phyloP scores from a whole-genome alignment of 163 green algal species.

The Prototheca cutis region DNA sequence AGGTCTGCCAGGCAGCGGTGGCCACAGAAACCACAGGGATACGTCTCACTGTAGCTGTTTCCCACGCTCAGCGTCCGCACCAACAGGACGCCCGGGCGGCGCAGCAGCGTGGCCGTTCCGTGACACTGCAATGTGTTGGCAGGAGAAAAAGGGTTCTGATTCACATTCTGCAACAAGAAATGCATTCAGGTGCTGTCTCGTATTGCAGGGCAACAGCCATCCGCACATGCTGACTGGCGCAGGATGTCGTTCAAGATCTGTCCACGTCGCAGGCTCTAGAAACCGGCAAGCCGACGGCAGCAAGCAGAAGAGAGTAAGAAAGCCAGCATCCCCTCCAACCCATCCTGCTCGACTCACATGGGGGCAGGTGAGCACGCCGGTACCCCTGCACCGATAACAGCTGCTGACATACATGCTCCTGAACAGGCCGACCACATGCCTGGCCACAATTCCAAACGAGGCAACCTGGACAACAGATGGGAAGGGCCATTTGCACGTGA shows the following conservation, averaged over 20 bases:
- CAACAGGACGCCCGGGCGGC: constrained; percentile 22
- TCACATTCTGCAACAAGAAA: too few relatives aligned
- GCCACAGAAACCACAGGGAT: constrained; percentile 29
- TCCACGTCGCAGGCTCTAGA: too few relatives aligned
- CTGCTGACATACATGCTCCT: constrained; percentile 26
- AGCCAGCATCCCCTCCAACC: not conserved
- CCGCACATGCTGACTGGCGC: too few relatives aligned
- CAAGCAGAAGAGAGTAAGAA: not conserved
- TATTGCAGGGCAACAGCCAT: too few relatives aligned
- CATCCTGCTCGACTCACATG: constrained; percentile 12
- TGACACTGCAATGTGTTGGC: constrained; percentile 31
- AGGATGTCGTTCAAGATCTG: too few relatives aligned
- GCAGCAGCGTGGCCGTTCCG: constrained; percentile 33
- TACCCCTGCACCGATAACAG: constrained; percentile 36
- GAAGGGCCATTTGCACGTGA: too few relatives aligned
- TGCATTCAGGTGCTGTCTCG: too few relatives aligned
- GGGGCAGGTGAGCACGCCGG: constrained; percentile 32
- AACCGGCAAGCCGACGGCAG: too few relatives aligned
- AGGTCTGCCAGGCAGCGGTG: not conserved
- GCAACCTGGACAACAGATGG: constrained; percentile 20
- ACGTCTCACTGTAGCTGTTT: constrained; percentile 19
- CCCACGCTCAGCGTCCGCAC: constrained; percentile 20
- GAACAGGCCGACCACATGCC: constrained; percentile 33
- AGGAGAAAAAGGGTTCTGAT: not conserved
- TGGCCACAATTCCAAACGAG: constrained; percentile 35